Evolutionary conservation across 495 filamentous ascomycete species (phyloP).

Genomic region (Cladorrhinum samala): DNA sequence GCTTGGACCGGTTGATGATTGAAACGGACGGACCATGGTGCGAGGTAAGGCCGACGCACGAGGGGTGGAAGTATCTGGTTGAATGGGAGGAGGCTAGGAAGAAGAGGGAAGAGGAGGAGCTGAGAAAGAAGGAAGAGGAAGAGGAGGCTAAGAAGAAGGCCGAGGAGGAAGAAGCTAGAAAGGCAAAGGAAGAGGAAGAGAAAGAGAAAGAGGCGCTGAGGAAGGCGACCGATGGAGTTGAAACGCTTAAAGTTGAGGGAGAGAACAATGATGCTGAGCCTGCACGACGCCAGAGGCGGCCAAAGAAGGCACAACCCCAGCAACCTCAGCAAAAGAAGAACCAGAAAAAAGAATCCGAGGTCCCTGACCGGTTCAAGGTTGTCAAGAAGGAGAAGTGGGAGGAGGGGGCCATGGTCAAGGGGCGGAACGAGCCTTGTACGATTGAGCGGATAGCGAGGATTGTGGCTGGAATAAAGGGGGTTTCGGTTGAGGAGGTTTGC

Average conservation of each 20-base stretch:
- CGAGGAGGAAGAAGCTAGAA: neutral
- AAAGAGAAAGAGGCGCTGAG: neutral
- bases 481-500: conserved; percentile 71
- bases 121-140: neutral
- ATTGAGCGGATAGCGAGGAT: conserved; percentile 81
- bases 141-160: neutral
- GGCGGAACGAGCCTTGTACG: conserved; percentile 81
- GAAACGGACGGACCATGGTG: conserved; percentile 96
- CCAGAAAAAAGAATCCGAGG: conserved; percentile 40
- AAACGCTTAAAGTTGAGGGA: neutral
- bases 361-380: conserved; percentile 42
- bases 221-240: neutral
- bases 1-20: conserved; percentile 69
- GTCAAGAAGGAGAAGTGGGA: conserved; percentile 93
- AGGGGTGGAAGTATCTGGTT: conserved; percentile 51
- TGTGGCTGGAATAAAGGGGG: conserved; percentile 76
- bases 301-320: conserved; percentile 17
- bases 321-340: conserved; percentile 32
- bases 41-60: conserved; percentile 60
- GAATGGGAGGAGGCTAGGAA: conserved; percentile 17
- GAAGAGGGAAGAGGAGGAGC: neutral
- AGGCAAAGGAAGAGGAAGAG: conserved; percentile 3
- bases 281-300: conserved; percentile 7
- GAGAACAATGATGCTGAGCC: conserved; percentile 4
- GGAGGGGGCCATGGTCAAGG: conserved; percentile 78